phyloP scores from a whole-genome alignment of 2,329 filamentous ascomycete genomes.

The Alternaria metachromatica region DNA sequence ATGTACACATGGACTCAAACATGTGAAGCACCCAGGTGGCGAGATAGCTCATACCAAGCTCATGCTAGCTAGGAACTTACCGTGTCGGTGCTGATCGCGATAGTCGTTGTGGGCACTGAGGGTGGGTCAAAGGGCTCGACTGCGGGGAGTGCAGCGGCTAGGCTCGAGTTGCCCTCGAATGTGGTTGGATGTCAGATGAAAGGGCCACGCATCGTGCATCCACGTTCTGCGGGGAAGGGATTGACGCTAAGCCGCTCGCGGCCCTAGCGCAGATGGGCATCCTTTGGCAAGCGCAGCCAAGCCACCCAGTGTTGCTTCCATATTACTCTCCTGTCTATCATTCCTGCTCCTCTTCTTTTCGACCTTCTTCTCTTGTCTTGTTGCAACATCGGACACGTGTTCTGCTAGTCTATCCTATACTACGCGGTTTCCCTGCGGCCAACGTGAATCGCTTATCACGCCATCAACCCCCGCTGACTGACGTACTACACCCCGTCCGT shows the following conservation, averaged over 20 bases:
- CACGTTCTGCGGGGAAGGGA: conserved; percentile 44
- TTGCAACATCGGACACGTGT: conserved; percentile 1
- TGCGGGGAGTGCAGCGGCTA: conserved; percentile 26
- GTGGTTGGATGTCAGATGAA: conserved; percentile 19
- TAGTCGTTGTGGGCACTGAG: conserved; percentile 25
- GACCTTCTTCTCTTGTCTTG: conserved; percentile 12
- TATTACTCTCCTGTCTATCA: conserved; percentile 34
- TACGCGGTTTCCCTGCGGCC: conserved; percentile 15
- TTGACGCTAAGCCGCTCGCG: conserved; percentile 23
- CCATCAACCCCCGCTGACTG: conserved; percentile 35
- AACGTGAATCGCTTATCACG: conserved; percentile 31
- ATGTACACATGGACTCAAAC: conserved; percentile 8
- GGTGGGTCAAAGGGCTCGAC: conserved; percentile 26
- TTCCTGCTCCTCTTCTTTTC: conserved; percentile 12
- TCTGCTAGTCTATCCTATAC: conserved; percentile 19
- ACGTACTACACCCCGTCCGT: conserved; percentile 36
- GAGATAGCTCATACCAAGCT: conserved; percentile 23
- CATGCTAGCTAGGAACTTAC: conserved; percentile 22
- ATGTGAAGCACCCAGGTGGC: conserved; percentile 15
- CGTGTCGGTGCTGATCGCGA: conserved; percentile 23
- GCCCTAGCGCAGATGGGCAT: conserved; percentile 22
- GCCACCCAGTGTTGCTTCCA: conserved; percentile 21
- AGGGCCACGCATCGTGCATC: conserved; percentile 24
- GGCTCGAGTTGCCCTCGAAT: conserved; percentile 10
- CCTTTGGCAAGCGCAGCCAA: conserved; percentile 16